Evolutionary conservation across 495 filamentous ascomycete species (phyloP), one percentile per base, ranked within the genome.

Genomic region (Apiosordaria backusii): DNA sequence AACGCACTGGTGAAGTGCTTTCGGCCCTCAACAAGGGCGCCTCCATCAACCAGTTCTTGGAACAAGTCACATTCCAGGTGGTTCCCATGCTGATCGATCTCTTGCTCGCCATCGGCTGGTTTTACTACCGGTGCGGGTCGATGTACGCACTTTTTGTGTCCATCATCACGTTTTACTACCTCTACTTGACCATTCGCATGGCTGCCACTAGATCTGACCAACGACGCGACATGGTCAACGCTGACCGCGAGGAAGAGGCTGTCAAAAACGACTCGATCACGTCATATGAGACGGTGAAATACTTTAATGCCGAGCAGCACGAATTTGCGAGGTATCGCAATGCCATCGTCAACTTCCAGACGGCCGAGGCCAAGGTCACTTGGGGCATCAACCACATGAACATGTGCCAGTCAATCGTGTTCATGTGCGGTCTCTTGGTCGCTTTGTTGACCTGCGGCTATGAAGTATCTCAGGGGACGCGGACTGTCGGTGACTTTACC

Each of bases 211-310:
- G 95, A 70, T 90, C 92, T 15, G 91, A 94, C 73, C 92, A 97
- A 68, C 85, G 94, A 69, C 83, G 95, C 62, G 86, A 94, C 69
- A 97, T 97, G 91, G 92, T 92, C 63, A 97, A 97, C 72, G 90
- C 92, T 16, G 91, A 92, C 64, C 85, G 96, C 60, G 92, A 97
- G 76, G 92, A 97, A 79, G 94, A 97, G 72, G 96, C 95, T 3
- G 93, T 97, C 61, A 98, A 97, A 80, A 97, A 97, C 70, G 96
- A 99, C 73, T 97, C 95, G 0, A 96, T 99, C 85, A 88, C 93
- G 45, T 95, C 93, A 13, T 99, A 98, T 75, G 95, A 99, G 77
- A 98, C 95, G 24, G 95, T 99, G 72, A 98, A 99, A 76, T 98
- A 98, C 74, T 99, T 99, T 84, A 97, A 97, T 72, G 94, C 95